These are phyloP conservation scores for Cicer chorassanicum DNA, from an alignment of 306 rosid genomes.

Conservation along the genomic window DNA sequence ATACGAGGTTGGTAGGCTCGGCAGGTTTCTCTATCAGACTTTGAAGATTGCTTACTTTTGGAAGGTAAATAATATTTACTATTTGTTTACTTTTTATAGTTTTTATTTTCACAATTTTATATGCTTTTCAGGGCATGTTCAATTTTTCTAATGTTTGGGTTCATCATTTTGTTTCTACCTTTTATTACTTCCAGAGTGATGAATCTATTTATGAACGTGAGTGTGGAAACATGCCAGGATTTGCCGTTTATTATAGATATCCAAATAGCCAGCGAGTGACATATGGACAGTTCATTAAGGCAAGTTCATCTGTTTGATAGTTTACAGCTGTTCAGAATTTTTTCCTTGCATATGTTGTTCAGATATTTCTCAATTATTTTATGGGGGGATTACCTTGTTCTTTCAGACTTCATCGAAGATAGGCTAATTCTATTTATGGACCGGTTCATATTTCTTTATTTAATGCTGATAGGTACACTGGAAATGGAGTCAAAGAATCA, in stretches of 20 bases:
- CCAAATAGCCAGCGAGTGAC: conserved; percentile 94
- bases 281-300: conserved; percentile 95
- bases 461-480: conserved; percentile 80
- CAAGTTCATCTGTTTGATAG: conserved; percentile 48
- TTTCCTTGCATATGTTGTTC: conserved; percentile 30
- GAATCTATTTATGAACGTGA: conserved; percentile 96
- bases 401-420: not conserved
- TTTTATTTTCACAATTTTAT: conserved; percentile 15
- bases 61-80: conserved; percentile 69
- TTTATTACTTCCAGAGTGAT: conserved; percentile 69
- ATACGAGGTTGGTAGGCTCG: conserved; percentile 95
- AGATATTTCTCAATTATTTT: conserved; percentile 30
- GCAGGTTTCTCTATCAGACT: conserved; percentile 91
- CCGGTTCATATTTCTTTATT: conserved; percentile 21
- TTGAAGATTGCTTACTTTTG: conserved; percentile 93
- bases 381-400: not conserved
- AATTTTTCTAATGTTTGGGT: not conserved
- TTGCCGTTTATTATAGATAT: conserved; percentile 94
- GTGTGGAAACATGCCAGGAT: conserved; percentile 99
- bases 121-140: conserved; percentile 15
- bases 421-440: not conserved
- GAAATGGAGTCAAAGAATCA: conserved; percentile 99
- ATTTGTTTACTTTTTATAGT: conserved; percentile 13
- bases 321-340: conserved; percentile 27
- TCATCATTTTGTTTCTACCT: not conserved